These are phyloP conservation scores for Trebouxia sp. DNA, from an alignment of 139 green algal species.

Conservation along the genomic window DNA sequence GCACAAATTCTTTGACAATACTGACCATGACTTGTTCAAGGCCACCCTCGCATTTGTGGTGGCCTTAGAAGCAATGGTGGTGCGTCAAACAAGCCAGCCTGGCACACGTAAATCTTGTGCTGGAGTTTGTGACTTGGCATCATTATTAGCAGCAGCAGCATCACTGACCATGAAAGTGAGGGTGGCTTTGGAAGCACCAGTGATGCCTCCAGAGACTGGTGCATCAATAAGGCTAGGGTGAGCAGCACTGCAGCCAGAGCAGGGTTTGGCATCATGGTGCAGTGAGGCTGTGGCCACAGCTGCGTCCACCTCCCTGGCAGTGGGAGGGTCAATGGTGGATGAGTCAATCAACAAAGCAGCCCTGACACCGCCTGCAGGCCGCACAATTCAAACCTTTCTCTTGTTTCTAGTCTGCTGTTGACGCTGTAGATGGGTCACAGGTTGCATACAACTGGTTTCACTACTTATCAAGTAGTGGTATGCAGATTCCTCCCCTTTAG, in stretches of 20 bases:
- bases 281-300: slow-evolving; percentile 23
- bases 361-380: slow-evolving; percentile 6
- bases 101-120: too few species aligned
- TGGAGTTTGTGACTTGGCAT: too few species aligned
- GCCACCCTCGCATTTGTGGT: too few species aligned
- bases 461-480: too few species aligned
- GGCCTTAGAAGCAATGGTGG: too few species aligned
- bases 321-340: slow-evolving; percentile 60
- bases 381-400: background rate
- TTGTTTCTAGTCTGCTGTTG: background rate
- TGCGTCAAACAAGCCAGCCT: too few species aligned
- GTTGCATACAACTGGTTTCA: too few species aligned
- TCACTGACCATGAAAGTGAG: slow-evolving; percentile 78
- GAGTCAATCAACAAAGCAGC: slow-evolving; percentile 55
- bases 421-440: background rate
- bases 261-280: slow-evolving; percentile 42
- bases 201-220: slow-evolving; percentile 66
- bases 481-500: too few species aligned
- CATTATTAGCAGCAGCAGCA: too few species aligned
- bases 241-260: slow-evolving; percentile 48
- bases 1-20: too few species aligned
- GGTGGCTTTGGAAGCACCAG: slow-evolving; percentile 60
- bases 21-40: too few species aligned
- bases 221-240: slow-evolving; percentile 54
- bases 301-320: slow-evolving; percentile 37